These are phyloP conservation scores for Cercospora sp. DNA, from an alignment of 2,329 filamentous ascomycete species.

Conservation along the genomic window DNA sequence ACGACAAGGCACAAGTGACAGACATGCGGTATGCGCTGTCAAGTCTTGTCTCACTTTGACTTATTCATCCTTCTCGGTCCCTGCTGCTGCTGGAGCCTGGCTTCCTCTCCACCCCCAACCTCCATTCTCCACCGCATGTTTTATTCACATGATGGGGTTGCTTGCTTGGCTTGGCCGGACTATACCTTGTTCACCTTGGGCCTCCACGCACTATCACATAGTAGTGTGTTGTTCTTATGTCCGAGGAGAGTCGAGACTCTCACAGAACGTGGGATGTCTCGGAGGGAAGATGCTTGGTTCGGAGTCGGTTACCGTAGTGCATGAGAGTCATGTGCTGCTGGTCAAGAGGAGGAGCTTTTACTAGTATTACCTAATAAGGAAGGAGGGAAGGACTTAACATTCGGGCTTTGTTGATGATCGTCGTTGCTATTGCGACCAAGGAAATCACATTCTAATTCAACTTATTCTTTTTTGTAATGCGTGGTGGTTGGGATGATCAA, in stretches of 20 bases:
- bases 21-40: neutral
- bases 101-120: neutral
- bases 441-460: neutral
- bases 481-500: neutral
- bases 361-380: neutral
- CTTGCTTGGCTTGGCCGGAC: neutral
- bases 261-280: neutral
- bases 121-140: neutral
- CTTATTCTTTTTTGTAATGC: neutral
- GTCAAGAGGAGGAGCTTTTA: neutral
- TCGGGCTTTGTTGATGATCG: neutral
- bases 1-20: neutral
- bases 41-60: constrained; percentile 6
- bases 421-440: neutral
- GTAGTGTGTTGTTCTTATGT: neutral
- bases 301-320: neutral
- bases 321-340: neutral
- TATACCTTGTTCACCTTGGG: neutral
- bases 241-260: neutral
- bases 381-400: neutral
- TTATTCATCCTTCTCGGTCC: neutral
- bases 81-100: neutral
- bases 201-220: neutral
- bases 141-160: neutral
- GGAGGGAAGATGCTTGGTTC: neutral